Evolutionary conservation across 805 yeast genomes (phyloP), one percentile per base, ranked within the genome.

Genomic region (Blastobotrys parvus): DNA sequence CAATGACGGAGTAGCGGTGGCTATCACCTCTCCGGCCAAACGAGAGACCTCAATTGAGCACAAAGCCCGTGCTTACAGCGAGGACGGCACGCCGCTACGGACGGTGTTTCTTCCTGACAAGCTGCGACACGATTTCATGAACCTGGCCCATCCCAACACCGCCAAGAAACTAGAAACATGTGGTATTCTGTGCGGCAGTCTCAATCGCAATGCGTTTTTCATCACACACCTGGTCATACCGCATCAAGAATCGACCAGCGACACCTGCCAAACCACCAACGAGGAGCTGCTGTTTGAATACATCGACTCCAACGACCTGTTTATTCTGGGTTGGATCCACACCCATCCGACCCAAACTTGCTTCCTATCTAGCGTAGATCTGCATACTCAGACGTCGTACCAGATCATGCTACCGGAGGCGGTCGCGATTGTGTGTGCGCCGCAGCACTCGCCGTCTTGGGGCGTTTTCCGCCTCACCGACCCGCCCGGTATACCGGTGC

Each of bases 341-440:
- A 80, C 85, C 7, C 86, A 79, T 55, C 86, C 86, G 4, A 75
- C 84, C 8, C 86, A 79, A 55, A 65, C 82, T n/a, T 79, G 86
- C 49, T 79, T 79, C 55, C 59, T 79, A 57, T 74, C 81, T 10
- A 75, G 82, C 0, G 74, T 79, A 37, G 86, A 79, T 53, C 60
- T 79, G 42, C 86, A 80, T 58, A 79, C 85, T 2, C 85, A 79
- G 48, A 74, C 73, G 47, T 72, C 82, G 2, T 80, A 80, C 57
- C 86, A 79, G 59, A 68, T 78, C 39, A 78, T 79, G 85, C 63
- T 79, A 13, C 78, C 81, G 21, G 86, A 79, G 56, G 79, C 83
- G 0, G 70, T 79, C 23, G 85, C 85, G 11, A 69, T 80, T 22
- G 86, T 79, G 1, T 75, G 82, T 53, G 70, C 86, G 1, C 85